Percentiles rank a stretch among this genome's conserved stretches.
Conservation (phyloP, 257 asterid species). For the Solanum acaule region DNA sequence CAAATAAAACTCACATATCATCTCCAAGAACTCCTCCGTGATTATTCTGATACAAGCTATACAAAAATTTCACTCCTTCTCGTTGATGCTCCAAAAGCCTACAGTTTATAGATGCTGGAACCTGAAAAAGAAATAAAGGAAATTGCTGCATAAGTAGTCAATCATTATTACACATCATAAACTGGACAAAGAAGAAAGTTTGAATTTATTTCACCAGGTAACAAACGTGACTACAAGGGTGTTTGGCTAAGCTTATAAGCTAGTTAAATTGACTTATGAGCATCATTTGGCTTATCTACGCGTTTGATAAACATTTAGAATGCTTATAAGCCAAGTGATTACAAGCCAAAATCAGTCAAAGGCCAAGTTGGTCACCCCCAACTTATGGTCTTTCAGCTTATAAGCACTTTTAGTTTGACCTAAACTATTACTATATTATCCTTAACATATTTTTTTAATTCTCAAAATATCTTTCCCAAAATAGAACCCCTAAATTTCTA, state of each 20-base stretch:
- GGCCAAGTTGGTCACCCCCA: background rate
- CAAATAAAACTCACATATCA: slow-evolving; percentile 63
- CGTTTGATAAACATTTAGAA: background rate
- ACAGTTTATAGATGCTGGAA: slow-evolving; percentile 84
- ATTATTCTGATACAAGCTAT: slow-evolving; percentile 67
- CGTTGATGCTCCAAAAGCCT: slow-evolving; percentile 91
- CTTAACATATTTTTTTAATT: background rate
- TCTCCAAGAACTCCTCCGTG: slow-evolving; percentile 97
- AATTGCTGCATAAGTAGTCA: background rate
- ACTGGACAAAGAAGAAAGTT: background rate
- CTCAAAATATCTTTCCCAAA: background rate
- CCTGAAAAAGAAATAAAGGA: slow-evolving; percentile 28
- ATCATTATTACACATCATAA: background rate
- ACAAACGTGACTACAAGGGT: background rate
- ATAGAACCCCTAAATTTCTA: background rate
- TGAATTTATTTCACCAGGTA: background rate
- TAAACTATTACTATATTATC: background rate
- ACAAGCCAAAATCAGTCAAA: background rate
- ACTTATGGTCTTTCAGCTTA: background rate
- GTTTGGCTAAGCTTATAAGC: background rate
- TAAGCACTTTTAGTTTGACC: background rate
- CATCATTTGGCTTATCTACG: background rate
- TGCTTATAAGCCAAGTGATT: background rate
- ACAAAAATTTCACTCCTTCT: slow-evolving; percentile 75
- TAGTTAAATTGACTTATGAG: background rate